Evolutionary conservation across 768 basidiomycete genomes (phyloP), one percentile per base, ranked within the genome.

Genomic region (Daedaleopsis sinensis): DNA sequence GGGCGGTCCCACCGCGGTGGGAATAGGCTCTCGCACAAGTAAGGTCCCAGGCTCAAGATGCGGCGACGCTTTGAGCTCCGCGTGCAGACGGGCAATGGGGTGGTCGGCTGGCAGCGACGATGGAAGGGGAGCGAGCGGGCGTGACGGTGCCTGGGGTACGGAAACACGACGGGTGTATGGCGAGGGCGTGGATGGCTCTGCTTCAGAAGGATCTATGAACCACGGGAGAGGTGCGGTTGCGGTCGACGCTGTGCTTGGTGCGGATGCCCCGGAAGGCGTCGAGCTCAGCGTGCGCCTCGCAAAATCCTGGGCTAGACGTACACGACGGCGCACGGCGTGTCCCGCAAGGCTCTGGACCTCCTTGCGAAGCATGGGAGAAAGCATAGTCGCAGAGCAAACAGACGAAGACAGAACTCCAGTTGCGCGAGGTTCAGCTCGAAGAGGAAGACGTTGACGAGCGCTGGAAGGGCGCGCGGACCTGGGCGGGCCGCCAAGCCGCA

Each of bases 11-110:
- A 80, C 74, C 3, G 80, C 77, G 0, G 80, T 79, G 5, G 75
- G 67, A 5, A 82, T 68, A 0, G 90, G 84, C 27, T 80, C 77
- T 7, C 79, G 75, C 1, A 93, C 83, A 15, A 81, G 71, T 35
- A 93, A 73, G 0, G 79, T 78, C 0, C 82, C 78, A 0, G 79
- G 78, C 19, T 94, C 92, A 11, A 94, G 78, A 72, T 86, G 84
- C 0, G 92, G 93, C 0, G 89, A 90, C 58, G 76, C 70, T 9
- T 77, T 61, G 21, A 94, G 79, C 21, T 84, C 76, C 0, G 79
- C 70, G 64, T 90, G 86, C 35, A 93, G 82, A 16, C 49, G 59
- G 0, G 63, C 68, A 8, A 78, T 74, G 60, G 77, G 82, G 38
- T 91, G 70, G 0, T 79, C 72, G 3, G 72, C 63, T 1, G 91